These are phyloP conservation scores for Uronychia setigera DNA, from an alignment of 73 alveolate species.

Conservation along the genomic window DNA sequence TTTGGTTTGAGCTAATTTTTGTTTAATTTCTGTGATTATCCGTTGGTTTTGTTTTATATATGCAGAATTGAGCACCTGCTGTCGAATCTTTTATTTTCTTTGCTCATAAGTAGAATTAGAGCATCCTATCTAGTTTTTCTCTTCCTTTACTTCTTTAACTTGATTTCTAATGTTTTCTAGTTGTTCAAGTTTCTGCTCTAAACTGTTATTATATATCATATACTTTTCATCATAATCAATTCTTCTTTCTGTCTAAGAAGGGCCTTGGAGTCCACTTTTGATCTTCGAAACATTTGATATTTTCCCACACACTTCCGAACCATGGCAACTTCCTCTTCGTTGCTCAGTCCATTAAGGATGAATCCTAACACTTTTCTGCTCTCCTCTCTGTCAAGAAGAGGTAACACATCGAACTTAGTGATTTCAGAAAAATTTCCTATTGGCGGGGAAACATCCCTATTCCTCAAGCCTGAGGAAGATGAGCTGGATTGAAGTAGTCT, in stretches of 20 bases:
- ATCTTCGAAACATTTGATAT: background rate
- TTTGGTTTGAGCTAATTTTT: too few relatives aligned
- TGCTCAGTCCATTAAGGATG: background rate
- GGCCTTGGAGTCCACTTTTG: background rate
- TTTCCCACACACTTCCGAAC: background rate
- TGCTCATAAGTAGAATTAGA: background rate
- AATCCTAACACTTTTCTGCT: background rate
- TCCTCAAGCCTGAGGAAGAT: too few relatives aligned
- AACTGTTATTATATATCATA: background rate
- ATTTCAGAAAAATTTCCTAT: background rate
- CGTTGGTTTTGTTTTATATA: too few relatives aligned
- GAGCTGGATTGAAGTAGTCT: too few relatives aligned
- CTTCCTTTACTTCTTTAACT: background rate
- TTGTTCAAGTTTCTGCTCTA: background rate
- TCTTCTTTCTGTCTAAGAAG: background rate
- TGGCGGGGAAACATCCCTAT: too few relatives aligned
- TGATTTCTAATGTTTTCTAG: background rate
- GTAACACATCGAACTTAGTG: background rate
- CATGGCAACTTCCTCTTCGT: background rate
- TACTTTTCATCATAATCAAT: background rate
- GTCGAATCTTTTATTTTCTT: background rate
- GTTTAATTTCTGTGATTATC: too few relatives aligned
- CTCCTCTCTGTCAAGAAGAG: background rate
- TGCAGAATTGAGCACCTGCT: background rate
- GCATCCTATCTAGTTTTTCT: background rate